These are phyloP conservation scores for Epichloe sp. DNA, from an alignment of 2,329 filamentous ascomycete species.

Conservation along the genomic window DNA sequence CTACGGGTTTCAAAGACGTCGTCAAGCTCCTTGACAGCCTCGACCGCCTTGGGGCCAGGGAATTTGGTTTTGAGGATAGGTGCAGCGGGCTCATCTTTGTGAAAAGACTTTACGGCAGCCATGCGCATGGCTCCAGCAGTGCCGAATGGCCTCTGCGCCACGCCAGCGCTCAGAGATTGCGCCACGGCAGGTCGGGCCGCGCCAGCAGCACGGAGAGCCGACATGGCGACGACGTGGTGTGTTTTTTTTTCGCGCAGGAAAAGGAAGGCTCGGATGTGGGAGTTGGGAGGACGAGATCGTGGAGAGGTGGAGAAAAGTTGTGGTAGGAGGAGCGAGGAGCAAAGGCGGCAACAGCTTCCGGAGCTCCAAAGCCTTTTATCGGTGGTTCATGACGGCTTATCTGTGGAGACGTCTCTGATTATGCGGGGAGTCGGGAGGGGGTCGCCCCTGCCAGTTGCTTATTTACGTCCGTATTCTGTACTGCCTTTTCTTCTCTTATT, in stretches of 20 bases:
- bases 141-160: constrained; percentile 5
- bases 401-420: not conserved
- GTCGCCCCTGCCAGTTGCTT: not conserved
- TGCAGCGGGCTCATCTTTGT: constrained; percentile 36
- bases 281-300: not conserved
- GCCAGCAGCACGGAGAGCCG: constrained; percentile 9
- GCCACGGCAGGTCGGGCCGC: constrained; percentile 2
- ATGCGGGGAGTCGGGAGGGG: not conserved
- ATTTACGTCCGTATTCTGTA: no score
- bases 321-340: not conserved
- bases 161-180: constrained; percentile 2
- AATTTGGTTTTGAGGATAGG: constrained; percentile 47
- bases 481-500: no score
- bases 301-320: not conserved
- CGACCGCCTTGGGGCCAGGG: constrained; percentile 63
- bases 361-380: constrained; percentile 3
- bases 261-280: not conserved
- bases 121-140: constrained; percentile 10
- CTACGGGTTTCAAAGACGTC: constrained; percentile 76
- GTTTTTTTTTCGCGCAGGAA: not conserved
- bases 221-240: constrained; percentile 2
- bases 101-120: constrained; percentile 26
- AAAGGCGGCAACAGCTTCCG: not conserved
- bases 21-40: constrained; percentile 56
- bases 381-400: constrained; percentile 1